Base-by-base conservation (phyloP, 805 yeast species). In the Kluyveromyces dobzhanskii region DNA sequence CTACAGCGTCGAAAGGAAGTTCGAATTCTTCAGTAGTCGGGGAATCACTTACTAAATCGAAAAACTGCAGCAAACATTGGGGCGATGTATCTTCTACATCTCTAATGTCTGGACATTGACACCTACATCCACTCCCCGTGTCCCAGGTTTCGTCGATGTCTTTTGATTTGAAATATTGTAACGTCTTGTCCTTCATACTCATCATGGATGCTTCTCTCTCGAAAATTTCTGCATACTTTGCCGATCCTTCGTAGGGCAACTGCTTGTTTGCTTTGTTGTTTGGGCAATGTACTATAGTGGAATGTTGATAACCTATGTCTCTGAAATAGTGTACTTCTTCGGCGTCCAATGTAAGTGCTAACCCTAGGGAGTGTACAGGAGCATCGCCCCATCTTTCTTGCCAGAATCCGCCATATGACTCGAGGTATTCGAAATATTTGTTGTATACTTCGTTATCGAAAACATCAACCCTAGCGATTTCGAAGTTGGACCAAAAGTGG, bases 371-470 rank as follows among this genome's bases (percentile, higher is more conserved):
- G 57, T 87, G 97, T 4, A 90, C 78, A 0, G 97, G 95, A 0
- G 97, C 96, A 67, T 90, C 97, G 2, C 97, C 97, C 97, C 97
- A 90, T 53, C 98, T 66, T 58, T 92, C 96, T 39, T 73, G 71
- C 70, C 78, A 87, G 54, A 90, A 88, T 0, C 97, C 97, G 9
- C 88, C 85, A 3, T 77, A 64, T 6, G 59, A 36, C 40, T 92
- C 97, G 35, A 90, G 60, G 48, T 67, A 73, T 29, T 77, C 63
- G 57, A 85, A 85, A 57, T 79, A 88, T 18, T 67, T 67, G 36
- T 75, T 69, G 60, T 90, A 92, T 16, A 69, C 57, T 4, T 73
- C 70, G 17, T 83, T 75, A 31, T 72, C 67, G 67, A 85, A 88
- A 14, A 88, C 58, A 49, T 80, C 87, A 2, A 87, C 73, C 38